These are phyloP conservation scores for Hamigera avellanea DNA, from an alignment of 495 filamentous ascomycete genomes.

Conservation along the genomic window DNA sequence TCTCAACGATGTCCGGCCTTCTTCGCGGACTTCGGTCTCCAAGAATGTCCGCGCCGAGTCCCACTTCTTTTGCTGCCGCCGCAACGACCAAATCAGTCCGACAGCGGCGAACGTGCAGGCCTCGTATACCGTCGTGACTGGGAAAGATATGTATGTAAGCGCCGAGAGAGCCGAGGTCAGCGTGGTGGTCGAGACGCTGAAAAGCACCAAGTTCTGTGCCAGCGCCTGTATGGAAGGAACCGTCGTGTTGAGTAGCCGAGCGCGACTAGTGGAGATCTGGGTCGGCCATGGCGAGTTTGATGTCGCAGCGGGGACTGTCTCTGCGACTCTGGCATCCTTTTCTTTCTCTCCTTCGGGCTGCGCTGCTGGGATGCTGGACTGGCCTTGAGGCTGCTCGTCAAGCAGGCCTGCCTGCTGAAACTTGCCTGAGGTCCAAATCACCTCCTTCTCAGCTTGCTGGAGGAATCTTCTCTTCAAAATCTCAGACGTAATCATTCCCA, in stretches of 20 bases:
- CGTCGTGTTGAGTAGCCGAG: constrained; percentile 43
- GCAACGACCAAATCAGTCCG: constrained; percentile 60
- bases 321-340: background rate
- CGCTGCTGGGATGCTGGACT: background rate
- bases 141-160: constrained; percentile 54
- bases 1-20: constrained; percentile 61
- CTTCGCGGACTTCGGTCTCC: constrained; percentile 67
- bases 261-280: constrained; percentile 39
- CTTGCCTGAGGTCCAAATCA: constrained; percentile 72
- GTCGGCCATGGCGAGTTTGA: constrained; percentile 23
- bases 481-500: constrained; percentile 66
- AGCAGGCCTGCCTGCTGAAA: constrained; percentile 58
- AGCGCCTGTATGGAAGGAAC: constrained; percentile 69
- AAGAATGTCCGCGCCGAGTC: constrained; percentile 56
- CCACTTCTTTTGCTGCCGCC: constrained; percentile 71
- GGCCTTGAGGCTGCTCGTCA: constrained; percentile 7
- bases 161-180: constrained; percentile 52
- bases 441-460: constrained; percentile 54
- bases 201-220: constrained; percentile 66
- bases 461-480: constrained; percentile 68
- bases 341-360: background rate
- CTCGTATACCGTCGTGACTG: constrained; percentile 52
- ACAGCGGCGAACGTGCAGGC: constrained; percentile 69
- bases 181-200: constrained; percentile 56
- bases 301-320: constrained; percentile 1